Evolutionary conservation across 2,329 filamentous ascomycete species (phyloP).

Genomic region (Eutypa lata): DNA sequence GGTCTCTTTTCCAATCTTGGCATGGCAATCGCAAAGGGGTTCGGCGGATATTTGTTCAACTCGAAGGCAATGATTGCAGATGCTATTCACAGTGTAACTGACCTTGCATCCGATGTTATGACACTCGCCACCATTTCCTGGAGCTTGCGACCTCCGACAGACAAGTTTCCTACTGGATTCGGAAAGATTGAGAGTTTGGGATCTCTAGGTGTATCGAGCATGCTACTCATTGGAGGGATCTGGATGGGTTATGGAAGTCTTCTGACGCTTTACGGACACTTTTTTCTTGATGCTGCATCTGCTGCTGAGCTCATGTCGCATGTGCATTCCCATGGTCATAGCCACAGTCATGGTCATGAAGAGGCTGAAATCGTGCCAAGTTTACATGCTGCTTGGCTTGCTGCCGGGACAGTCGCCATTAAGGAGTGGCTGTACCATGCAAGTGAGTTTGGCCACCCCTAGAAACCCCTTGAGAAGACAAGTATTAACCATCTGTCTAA

Average conservation of each 20-base stretch:
- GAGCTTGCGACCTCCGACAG: slow-evolving; percentile 81
- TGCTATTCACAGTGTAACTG: slow-evolving; percentile 91
- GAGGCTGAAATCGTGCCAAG: slow-evolving; percentile 69
- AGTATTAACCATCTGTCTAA: slow-evolving; percentile 21
- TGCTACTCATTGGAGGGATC: slow-evolving; percentile 83
- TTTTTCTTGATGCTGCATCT: slow-evolving; percentile 61
- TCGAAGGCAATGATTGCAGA: slow-evolving; percentile 92
- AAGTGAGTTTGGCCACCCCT: slow-evolving; percentile 60
- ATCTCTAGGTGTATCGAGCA: slow-evolving; percentile 86
- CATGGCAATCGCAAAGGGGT: slow-evolving; percentile 91
- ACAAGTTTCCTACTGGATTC: slow-evolving; percentile 84
- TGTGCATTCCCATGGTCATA: slow-evolving; percentile 58
- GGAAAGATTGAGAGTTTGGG: slow-evolving; percentile 98
- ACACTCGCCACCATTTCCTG: slow-evolving; percentile 93
- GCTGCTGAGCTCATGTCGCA: slow-evolving; percentile 52
- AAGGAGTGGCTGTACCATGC: slow-evolving; percentile 98
- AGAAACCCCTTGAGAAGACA: neutral
- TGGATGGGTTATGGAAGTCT: slow-evolving; percentile 85
- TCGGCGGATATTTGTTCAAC: slow-evolving; percentile 91
- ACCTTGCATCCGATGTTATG: slow-evolving; percentile 91
- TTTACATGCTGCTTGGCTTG: slow-evolving; percentile 92
- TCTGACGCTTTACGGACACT: slow-evolving; percentile 67
- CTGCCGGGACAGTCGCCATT: slow-evolving; percentile 80
- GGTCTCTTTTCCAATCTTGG: slow-evolving; percentile 84
- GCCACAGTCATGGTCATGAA: slow-evolving; percentile 64